Conservation (phyloP, 768 basidiomycete genomes). For the Trametes coccinea region DNA sequence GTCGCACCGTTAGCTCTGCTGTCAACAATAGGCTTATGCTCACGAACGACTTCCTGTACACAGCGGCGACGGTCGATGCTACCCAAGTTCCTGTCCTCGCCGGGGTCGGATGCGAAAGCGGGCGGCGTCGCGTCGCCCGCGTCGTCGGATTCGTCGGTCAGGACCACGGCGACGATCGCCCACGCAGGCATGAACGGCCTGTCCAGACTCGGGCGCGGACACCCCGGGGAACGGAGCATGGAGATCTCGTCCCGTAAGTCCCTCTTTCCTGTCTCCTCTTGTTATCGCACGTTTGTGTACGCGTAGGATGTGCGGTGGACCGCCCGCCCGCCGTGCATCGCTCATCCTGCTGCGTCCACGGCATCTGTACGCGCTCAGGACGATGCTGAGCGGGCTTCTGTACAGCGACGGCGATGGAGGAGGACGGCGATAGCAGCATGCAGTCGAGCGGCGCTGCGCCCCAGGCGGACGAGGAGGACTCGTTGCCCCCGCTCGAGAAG, state of each 20-base stretch:
- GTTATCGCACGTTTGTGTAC: too few species aligned
- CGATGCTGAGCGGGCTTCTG: not conserved
- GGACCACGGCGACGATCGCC: not conserved
- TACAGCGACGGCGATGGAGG: conserved; percentile 27
- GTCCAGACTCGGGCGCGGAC: not conserved
- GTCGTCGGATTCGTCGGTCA: conserved; percentile 8
- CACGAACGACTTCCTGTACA: not conserved
- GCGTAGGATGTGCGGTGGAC: too few species aligned
- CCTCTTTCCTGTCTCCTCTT: not conserved
- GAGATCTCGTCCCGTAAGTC: conserved; percentile 24
- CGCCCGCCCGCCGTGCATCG: too few species aligned
- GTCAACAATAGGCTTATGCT: not conserved
- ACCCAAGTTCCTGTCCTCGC: conserved; percentile 47
- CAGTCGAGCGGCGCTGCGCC: not conserved
- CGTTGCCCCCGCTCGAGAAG: conserved; percentile 66
- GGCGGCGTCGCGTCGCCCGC: conserved; percentile 2
- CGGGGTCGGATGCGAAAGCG: not conserved
- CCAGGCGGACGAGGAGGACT: conserved; percentile 47
- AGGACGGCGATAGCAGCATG: conserved; percentile 21
- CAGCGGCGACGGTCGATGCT: conserved; percentile 77
- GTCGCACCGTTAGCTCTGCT: too few species aligned
- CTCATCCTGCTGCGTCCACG: too few species aligned
- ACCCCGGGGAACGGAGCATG: not conserved
- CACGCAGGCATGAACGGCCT: not conserved
- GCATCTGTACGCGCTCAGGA: too few species aligned